Base-by-base conservation (phyloP, 805 yeast species). In the Candida coquimbonensis region DNA sequence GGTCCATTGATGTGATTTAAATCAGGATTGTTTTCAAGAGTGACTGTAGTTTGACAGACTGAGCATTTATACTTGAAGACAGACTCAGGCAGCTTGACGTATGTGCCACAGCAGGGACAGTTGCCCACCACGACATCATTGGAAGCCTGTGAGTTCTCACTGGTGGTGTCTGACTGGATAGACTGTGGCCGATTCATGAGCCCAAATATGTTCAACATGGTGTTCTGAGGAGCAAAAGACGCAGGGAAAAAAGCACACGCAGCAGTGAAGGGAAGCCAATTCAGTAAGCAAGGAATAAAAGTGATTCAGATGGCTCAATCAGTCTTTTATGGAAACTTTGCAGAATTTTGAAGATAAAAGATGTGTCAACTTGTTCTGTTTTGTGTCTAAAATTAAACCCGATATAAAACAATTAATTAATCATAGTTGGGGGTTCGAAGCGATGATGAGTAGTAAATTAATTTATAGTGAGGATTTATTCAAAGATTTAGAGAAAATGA, bases 21-120 rank as follows among this genome's bases (percentile, higher is more conserved):
- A 29, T 12, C 13, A 13, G 11, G 12, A 11, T 29, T 29, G 13
- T 42, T 26, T 11, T 47, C 51, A 16, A 67, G 42, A 12, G 66
- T 49, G 31, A 67, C 65, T 1, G 78, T 78, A 7, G 82, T 73
- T 34, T 68, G 71, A 55, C 95, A 86, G 5, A 78, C 68, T 0
- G 80, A 68, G 56, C 95, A 86, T 47, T 75, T 73, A 57, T 76
- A 80, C 46, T 67, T 72, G 7, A 50, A 36, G 5, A 63, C 64
- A 9, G 55, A 47, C 3, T 59, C 50, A 0, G 74, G 74, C 40
- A 69, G 62, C 43, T 65, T 68, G 29, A 75, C 53, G 14, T 65
- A 46, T 0, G 74, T 67, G 1, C 75, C 76, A 59, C 81, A 76
- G 49, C 80, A 75, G 7, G 64, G 62, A 50, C 81, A 76, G n/a